Base-by-base conservation (phyloP, 495 filamentous ascomycete species). In the Penicillium ochrochloron region DNA sequence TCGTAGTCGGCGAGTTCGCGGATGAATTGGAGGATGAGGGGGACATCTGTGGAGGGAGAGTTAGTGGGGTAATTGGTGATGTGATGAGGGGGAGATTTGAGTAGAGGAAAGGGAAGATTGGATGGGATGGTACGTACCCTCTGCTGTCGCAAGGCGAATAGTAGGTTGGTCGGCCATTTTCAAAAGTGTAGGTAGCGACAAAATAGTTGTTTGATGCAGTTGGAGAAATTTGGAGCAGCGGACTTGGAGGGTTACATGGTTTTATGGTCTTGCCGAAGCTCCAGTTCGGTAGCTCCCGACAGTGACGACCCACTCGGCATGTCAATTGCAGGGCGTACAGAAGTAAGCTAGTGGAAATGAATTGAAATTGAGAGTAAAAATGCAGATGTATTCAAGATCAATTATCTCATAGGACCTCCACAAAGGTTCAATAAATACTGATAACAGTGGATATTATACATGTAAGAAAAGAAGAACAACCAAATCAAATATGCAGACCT, bases 1-100 rank as follows among this genome's bases (percentile, higher is more conserved):
- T 97, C 93, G 78, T 97, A 97, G 69, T 87, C 84, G 65, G 95
- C 94, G 6, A 98, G 88, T 70, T 95, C 94, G 60, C 86, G 86
- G 78, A 99, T 96, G 67, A 97, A 79, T 63, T 86, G 75, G 64
- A 97, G 86, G 74, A 98, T 97, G 15, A 82, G 78, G 37, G 88
- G 87, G 59, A 97, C 88, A 68, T 98, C 94, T 97, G 31, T 33
- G 5, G 31, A 71, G 10, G 7, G 0, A 5, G 50, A 53, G 50
- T 59, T 58, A 66, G 65, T 59, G 60, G 62, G 53, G 59, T 41
- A n/a, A 11, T 2, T 34, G 14, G n/a, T 51, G 15, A 14, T 52
- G 14, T 5, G 25, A 52, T 8, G 48, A 53, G 46, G 41, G 57
- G 60, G 54, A 19, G 10, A 12, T 14, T 35, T 44, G 46, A 37